phyloP scores from a whole-genome alignment of 2,329 filamentous ascomycete species.

The Dothistroma pini region DNA sequence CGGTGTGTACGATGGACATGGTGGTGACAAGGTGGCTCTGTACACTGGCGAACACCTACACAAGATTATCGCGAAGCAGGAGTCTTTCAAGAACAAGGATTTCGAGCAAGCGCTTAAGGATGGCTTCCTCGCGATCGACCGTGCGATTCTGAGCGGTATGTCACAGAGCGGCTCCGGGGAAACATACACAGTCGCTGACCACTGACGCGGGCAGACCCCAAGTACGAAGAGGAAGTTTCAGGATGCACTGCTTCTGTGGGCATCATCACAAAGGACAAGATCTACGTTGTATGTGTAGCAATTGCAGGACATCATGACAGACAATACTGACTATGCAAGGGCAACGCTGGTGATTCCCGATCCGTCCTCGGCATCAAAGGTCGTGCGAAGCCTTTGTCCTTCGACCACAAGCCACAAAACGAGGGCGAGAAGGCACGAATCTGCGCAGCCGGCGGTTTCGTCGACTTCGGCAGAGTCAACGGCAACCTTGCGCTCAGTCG shows the following conservation, averaged over 20 bases:
- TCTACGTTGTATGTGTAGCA: constrained; percentile 76
- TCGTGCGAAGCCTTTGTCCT: constrained; percentile 94
- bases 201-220: constrained; percentile 64
- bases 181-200: constrained; percentile 24
- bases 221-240: constrained; percentile 96
- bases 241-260: constrained; percentile 94
- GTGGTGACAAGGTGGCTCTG: constrained; percentile 90
- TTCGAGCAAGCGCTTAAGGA: constrained; percentile 96
- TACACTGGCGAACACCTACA: constrained; percentile 92
- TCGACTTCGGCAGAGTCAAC: constrained; percentile 97
- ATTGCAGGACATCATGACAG: neutral
- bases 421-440: constrained; percentile 97
- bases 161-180: constrained; percentile 13
- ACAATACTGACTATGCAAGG: constrained; percentile 52
- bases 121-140: constrained; percentile 91
- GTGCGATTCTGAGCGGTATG: constrained; percentile 91
- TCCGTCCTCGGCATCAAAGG: constrained; percentile 95
- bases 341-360: constrained; percentile 94
- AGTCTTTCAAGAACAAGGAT: constrained; percentile 84
- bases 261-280: constrained; percentile 83
- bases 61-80: constrained; percentile 91
- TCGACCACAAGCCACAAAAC: constrained; percentile 98
- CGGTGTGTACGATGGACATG: constrained; percentile 96
- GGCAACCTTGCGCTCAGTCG: constrained; percentile 95
- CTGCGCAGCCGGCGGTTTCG: constrained; percentile 90